These are phyloP conservation scores for Alternaria triticina DNA, from an alignment of 2,329 filamentous ascomycete species.

Conservation along the genomic window DNA sequence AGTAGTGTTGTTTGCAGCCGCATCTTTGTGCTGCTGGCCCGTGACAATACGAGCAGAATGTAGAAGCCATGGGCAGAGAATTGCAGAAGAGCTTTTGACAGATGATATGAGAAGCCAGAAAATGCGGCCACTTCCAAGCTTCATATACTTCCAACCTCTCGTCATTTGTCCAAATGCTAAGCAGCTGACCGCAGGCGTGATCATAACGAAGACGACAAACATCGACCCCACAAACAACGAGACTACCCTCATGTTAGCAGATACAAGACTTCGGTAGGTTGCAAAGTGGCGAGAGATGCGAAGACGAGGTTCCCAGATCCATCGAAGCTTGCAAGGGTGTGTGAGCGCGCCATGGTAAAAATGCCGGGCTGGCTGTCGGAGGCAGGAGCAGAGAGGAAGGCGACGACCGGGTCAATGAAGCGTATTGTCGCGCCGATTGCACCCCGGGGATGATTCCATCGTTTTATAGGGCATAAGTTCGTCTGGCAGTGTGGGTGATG, in stretches of 20 bases:
- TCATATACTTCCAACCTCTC: neutral
- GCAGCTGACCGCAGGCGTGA: neutral
- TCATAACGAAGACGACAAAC: neutral
- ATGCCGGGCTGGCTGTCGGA: no score
- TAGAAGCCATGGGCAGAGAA: neutral
- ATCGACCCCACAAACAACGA: neutral
- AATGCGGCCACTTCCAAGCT: neutral
- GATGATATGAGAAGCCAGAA: neutral
- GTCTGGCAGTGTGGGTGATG: no score
- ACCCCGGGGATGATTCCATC: no score
- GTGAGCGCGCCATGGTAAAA: neutral
- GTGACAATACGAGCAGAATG: neutral
- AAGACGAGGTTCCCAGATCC: no score
- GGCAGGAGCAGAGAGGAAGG: neutral
- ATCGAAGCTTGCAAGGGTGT: neutral
- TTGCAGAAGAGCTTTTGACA: neutral
- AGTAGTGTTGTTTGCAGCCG: neutral
- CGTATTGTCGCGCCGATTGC: neutral
- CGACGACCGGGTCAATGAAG: fast-evolving
- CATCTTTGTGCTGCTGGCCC: neutral
- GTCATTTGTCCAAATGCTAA: neutral
- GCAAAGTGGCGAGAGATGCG: no score
- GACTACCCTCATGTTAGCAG: neutral
- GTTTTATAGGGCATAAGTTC: no score
- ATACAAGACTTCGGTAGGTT: no score